Percentiles rank a stretch among this genome's conserved stretches.
These are phyloP conservation scores for Cytospora mali DNA, from an alignment of 2,329 filamentous ascomycete genomes.

Conservation along the genomic window DNA sequence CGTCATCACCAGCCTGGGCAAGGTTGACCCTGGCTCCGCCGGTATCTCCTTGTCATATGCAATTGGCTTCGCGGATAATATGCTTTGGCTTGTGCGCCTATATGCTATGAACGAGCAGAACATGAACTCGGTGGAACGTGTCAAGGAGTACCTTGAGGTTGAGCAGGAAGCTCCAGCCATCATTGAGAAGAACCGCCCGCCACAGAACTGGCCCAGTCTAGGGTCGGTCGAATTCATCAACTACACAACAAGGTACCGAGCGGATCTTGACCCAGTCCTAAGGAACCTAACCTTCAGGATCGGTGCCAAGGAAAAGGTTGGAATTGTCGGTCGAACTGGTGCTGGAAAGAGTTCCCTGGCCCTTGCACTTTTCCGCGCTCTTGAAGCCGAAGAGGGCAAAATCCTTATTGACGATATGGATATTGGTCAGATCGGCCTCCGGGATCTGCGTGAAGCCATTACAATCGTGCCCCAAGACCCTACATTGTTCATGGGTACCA, in stretches of 20 bases:
- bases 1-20: constrained; percentile 79
- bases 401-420: constrained; percentile 93
- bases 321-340: constrained; percentile 92
- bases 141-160: constrained; percentile 96
- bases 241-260: constrained; percentile 87
- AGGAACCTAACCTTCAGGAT: constrained; percentile 86
- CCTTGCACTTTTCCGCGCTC: constrained; percentile 86
- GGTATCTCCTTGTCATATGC: constrained; percentile 95
- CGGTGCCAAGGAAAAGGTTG: constrained; percentile 84
- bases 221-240: constrained; percentile 85
- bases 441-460: constrained; percentile 88
- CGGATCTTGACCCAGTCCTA: constrained; percentile 85
- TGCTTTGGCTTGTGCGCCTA: constrained; percentile 91
- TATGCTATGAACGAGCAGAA: constrained; percentile 98
- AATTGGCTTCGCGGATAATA: constrained; percentile 94
- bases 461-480: constrained; percentile 98
- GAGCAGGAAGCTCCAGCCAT: constrained; percentile 86
- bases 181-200: constrained; percentile 76
- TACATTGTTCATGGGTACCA: constrained; percentile 89
- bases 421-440: constrained; percentile 86
- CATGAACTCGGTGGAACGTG: constrained; percentile 98
- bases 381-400: constrained; percentile 87
- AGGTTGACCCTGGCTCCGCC: constrained; percentile 85
- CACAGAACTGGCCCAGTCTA: constrained; percentile 79
- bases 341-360: constrained; percentile 96